Evolutionary conservation across 176 grass and related monocot species (phyloP).

Genomic region (Lolium rigidum): DNA sequence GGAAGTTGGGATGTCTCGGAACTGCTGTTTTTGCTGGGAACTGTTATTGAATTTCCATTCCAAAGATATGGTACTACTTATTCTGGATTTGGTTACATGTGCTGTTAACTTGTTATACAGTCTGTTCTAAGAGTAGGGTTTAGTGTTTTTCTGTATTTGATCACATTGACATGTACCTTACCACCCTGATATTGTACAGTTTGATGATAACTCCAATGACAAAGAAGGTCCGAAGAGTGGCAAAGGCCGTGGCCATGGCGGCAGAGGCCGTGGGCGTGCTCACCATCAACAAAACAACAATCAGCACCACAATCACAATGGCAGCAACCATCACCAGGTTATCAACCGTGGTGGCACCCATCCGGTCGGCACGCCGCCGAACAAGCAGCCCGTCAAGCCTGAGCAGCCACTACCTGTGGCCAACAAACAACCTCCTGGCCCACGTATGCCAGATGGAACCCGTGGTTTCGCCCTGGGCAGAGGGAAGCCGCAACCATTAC

Average conservation of each 20-base stretch:
- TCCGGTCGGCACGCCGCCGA: slow-evolving; percentile 52
- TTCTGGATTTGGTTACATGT: neutral
- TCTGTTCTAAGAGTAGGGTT: neutral
- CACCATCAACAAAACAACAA: slow-evolving; percentile 51
- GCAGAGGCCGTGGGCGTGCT: slow-evolving; percentile 55
- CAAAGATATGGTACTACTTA: neutral
- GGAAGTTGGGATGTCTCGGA: neutral
- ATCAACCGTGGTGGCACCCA: slow-evolving; percentile 53
- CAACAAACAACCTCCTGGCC: slow-evolving; percentile 74
- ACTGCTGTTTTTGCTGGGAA: neutral
- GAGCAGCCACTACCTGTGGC: slow-evolving; percentile 53
- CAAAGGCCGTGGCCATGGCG: slow-evolving; percentile 51
- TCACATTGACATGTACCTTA: neutral
- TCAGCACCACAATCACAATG: slow-evolving; percentile 53
- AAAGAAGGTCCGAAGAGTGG: slow-evolving; percentile 56
- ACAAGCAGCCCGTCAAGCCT: slow-evolving; percentile 43
- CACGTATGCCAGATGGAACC: slow-evolving; percentile 91
- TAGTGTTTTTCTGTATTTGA: neutral
- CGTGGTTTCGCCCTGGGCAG: slow-evolving; percentile 84
- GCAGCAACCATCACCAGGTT: slow-evolving; percentile 49
- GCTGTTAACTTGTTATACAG: neutral
- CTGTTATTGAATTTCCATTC: neutral
- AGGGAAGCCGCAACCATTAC: slow-evolving; percentile 58
- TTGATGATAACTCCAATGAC: slow-evolving; percentile 57
- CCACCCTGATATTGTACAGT: slow-evolving; percentile 44